Evolutionary conservation across 1,139 yeast species (phyloP), one percentile per base, ranked within the genome.

Genomic region (Candida buenavistaensis): DNA sequence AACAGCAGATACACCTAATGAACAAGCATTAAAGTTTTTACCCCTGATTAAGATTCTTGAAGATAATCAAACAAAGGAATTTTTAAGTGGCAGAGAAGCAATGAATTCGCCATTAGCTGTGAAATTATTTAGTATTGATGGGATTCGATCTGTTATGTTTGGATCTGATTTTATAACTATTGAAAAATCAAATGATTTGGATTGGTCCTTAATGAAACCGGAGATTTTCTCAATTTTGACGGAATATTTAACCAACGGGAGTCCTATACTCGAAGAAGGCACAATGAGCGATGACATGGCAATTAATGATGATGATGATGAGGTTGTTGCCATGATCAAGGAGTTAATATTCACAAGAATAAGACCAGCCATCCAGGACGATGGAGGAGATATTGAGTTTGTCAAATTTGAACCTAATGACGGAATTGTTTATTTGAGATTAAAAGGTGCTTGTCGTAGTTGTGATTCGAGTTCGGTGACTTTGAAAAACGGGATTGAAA

Each of bases 341-440:
- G 99, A 92, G 58, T 72, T 92, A 35, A 84, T 92, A 38, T 90
- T 87, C 51, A 92, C 99, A 4, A 78, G 97, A 51, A 90, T 92
- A 41, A 78, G 97, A 50, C 98, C 99, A 1, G 97, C 97, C 0
- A 82, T 84, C 43, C 85, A 81, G 56, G 94, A 84, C 45, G 94
- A 84, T 53, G 94, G 94, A 35, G 94, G 94, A 8, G 94, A 84
- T 53, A 80, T 84, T 41, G 86, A 82, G 48, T 84, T 81, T 58
- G 82, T 82, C 13, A 72, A 68, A 3, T 83, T 82, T 54, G 75
- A 73, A 32, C 82, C 78, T 38, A 72, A 71, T 26, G 60, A 74
- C 4, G 92, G 94, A 1, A 78, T 79, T 0, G 92, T 84, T 2
- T 75, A 67, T 46, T 66, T 84, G 46, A 75, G 74, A 51, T 63